Evolutionary conservation across 83 land plant species (phyloP).

Genomic region (Picea abies): DNA sequence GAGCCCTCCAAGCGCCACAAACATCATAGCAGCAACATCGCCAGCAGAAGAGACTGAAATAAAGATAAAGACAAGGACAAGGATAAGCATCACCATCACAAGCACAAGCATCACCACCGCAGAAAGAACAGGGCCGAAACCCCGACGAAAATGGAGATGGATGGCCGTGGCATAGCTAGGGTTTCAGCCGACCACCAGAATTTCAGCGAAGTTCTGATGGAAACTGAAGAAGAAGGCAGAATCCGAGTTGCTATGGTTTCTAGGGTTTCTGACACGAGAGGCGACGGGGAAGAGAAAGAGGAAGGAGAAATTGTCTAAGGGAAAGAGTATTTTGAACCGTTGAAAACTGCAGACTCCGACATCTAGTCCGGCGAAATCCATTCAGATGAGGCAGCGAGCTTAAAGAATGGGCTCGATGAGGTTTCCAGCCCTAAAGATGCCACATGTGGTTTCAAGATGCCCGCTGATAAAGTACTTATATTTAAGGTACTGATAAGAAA

Average conservation of each 20-base stretch:
- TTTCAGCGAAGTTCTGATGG: not conserved
- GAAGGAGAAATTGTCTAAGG: conserved; percentile 82
- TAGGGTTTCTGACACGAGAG: not conserved
- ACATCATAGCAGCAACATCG: conserved; percentile 32
- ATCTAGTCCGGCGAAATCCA: conserved; percentile 48
- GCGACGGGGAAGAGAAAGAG: conserved; percentile 57
- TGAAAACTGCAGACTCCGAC: conserved; percentile 23
- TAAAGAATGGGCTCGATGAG: not conserved
- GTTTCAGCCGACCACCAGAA: conserved; percentile 10
- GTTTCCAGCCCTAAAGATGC: not conserved
- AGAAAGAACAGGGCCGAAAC: conserved; percentile 12
- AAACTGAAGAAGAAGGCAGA: not conserved
- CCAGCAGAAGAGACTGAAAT: conserved; percentile 19
- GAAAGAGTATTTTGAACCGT: conserved; percentile 21
- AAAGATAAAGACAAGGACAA: conserved; percentile 11
- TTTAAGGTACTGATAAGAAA: too few relatives aligned
- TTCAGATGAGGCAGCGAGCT: conserved; percentile 11
- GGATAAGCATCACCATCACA: conserved; percentile 11
- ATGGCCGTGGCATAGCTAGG: not conserved
- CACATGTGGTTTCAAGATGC: not conserved
- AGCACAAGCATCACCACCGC: conserved; percentile 25
- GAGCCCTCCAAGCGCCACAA: conserved; percentile 50
- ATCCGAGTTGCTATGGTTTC: conserved; percentile 3
- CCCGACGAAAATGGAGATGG: not conserved
- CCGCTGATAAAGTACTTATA: not conserved